Conservation (phyloP, 176 grass and related monocot genomes). For the maize (Zea mays) region Zm-B73-REFERENCE-NAM-5.0 NC_050099.1:22444501-22445000, state of each 20-base stretch:
- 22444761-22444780: background rate
- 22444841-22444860: slow-evolving; percentile 10
- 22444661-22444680: no score
- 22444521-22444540: no score
- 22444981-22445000: background rate
- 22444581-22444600: no score
- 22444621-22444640: no score
- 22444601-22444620: no score
- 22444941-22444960: background rate
- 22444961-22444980: background rate
- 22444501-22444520: no score
- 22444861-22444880: background rate
- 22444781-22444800: background rate
- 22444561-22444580: no score
- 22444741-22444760: background rate
- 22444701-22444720: background rate
- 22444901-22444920: background rate
- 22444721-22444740: background rate
- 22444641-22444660: no score
- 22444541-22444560: no score
- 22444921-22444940: slow-evolving; percentile 28
- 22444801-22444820: background rate
- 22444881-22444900: background rate
- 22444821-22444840: background rate
- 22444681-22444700: background rate